Percentiles rank a stretch among this genome's conserved stretches.
phyloP scores from a whole-genome alignment of 495 filamentous ascomycete genomes.

The Sporormia fimetaria region DNA sequence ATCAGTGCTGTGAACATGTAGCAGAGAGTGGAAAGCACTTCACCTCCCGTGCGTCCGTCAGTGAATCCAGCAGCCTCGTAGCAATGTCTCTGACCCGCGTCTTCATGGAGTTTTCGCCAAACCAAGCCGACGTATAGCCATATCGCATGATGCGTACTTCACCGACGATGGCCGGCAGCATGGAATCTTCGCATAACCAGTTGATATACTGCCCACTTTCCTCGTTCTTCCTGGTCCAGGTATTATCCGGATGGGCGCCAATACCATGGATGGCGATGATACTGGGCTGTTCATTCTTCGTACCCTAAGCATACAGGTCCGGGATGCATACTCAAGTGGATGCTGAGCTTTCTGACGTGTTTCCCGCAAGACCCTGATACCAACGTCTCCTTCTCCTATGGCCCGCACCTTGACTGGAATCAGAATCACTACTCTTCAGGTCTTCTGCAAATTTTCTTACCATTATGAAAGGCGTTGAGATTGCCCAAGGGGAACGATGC shows the following conservation, averaged over 20 bases:
- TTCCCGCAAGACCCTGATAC: no score
- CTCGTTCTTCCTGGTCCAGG: conserved; percentile 23
- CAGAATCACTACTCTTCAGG: no score
- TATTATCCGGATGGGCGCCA: conserved; percentile 25
- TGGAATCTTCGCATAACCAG: conserved; percentile 20
- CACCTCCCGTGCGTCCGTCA: conserved; percentile 7
- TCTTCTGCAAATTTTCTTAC: no score
- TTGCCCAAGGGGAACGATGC: no score
- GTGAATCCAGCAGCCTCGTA: conserved; percentile 5
- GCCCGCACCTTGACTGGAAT: no score
- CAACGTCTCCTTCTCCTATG: no score
- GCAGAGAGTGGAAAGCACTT: background rate
- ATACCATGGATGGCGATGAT: conserved; percentile 27
- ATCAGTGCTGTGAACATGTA: background rate
- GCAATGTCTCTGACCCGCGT: conserved; percentile 18
- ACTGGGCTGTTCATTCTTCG: conserved; percentile 16
- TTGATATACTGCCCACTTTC: conserved; percentile 21
- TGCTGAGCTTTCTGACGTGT: no score
- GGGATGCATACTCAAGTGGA: no score
- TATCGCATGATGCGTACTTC: conserved; percentile 27
- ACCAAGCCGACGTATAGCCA: conserved; percentile 24
- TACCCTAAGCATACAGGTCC: no score
- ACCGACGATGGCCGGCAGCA: conserved; percentile 21
- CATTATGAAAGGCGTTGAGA: no score
- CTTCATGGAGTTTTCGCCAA: conserved; percentile 15